Percentiles rank a stretch among this genome's conserved stretches.
phyloP scores from a whole-genome alignment of 495 filamentous ascomycete genomes.

The Echria macrotheca region DNA sequence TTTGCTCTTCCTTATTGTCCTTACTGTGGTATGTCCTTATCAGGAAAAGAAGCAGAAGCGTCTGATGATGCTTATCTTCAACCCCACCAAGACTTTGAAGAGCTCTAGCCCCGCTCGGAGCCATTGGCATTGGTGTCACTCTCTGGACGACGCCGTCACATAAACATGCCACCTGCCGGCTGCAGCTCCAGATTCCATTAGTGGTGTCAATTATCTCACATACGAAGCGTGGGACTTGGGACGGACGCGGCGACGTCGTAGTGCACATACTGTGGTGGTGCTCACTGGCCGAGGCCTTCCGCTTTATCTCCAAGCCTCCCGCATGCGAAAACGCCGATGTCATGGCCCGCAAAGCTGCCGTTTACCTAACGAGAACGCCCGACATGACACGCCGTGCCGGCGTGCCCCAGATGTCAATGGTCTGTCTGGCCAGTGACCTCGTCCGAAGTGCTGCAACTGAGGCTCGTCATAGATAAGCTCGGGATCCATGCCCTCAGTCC shows the following conservation, averaged over 20 bases:
- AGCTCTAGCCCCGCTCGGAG: slow-evolving; percentile 10
- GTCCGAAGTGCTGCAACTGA: neutral
- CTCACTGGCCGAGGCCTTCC: slow-evolving; percentile 6
- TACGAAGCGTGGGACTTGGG: slow-evolving; percentile 12
- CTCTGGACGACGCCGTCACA: slow-evolving; percentile 9
- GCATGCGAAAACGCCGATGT: slow-evolving; percentile 10
- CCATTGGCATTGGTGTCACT: slow-evolving; percentile 7
- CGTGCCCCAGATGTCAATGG: neutral
- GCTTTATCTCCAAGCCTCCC: slow-evolving; percentile 20
- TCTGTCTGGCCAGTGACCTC: slow-evolving; percentile 1
- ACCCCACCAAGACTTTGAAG: slow-evolving; percentile 13
- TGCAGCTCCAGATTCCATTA: slow-evolving; percentile 18
- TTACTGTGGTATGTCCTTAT: too few relatives aligned
- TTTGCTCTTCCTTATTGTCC: too few relatives aligned
- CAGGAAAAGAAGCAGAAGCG: neutral
- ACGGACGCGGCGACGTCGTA: neutral
- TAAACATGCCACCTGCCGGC: slow-evolving; percentile 1
- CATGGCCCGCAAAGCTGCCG: slow-evolving; percentile 1
- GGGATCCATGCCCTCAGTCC: neutral
- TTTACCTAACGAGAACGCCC: slow-evolving; percentile 18
- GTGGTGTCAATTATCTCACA: slow-evolving; percentile 14
- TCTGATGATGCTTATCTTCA: slow-evolving; percentile 10
- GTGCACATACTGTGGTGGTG: slow-evolving; percentile 1
- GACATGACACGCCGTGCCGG: slow-evolving; percentile 11
- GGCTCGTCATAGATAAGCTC: slow-evolving; percentile 1